phyloP scores from a whole-genome alignment of 192 early-diverging fungal genomes.

The Gaertneriomyces sp. region DNA sequence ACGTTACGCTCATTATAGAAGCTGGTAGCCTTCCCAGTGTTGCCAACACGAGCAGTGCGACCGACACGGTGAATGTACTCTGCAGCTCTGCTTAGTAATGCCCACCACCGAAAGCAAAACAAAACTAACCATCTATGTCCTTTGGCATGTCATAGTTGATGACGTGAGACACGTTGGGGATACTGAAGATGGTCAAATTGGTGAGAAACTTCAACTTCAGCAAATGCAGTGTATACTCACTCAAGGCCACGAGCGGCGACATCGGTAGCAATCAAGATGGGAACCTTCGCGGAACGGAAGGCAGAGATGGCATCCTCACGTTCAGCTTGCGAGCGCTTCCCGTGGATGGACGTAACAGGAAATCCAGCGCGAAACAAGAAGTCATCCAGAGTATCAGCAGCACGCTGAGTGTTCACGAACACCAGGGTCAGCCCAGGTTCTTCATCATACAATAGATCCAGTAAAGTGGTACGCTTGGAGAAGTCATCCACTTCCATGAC shows the following conservation, averaged over 20 bases:
- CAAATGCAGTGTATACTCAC: background rate
- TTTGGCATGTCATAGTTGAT: conserved; percentile 75
- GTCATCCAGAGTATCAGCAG: conserved; percentile 75
- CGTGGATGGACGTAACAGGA: conserved; percentile 68
- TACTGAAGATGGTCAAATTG: conserved; percentile 16
- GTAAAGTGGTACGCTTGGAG: conserved; percentile 73
- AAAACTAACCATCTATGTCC: conserved; percentile 20
- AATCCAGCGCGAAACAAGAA: conserved; percentile 7
- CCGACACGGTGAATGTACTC: conserved; percentile 79
- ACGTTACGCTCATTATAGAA: conserved; percentile 89
- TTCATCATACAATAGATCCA: conserved; percentile 59
- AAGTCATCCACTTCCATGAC: conserved; percentile 69
- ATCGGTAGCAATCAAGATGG: conserved; percentile 85
- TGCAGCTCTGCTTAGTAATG: conserved; percentile 47
- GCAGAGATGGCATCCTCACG: conserved; percentile 72
- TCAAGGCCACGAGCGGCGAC: conserved; percentile 90
- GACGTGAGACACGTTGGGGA: conserved; percentile 88
- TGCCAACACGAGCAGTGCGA: conserved; percentile 91
- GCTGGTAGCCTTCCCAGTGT: conserved; percentile 83
- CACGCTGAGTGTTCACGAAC: conserved; percentile 87
- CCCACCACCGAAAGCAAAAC: background rate
- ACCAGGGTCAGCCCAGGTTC: conserved; percentile 67
- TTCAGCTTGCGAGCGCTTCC: conserved; percentile 83
- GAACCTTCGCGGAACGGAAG: conserved; percentile 65
- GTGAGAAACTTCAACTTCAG: background rate